Conservation (phyloP, 495 filamentous ascomycete species). For the Aspergillus conjunctus region DNA sequence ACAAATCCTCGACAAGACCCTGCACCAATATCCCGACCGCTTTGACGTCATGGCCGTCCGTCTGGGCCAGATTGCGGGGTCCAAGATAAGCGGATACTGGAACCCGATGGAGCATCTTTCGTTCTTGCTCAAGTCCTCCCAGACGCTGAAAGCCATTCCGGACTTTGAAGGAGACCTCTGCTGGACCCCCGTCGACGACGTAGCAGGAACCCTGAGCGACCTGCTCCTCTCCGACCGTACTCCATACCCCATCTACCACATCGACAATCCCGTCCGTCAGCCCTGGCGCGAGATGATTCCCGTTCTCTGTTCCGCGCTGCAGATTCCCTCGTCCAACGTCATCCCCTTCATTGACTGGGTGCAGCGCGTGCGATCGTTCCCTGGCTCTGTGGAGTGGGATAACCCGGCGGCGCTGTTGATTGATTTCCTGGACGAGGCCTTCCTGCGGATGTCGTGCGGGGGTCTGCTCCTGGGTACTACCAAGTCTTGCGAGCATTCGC, state of each 20-base stretch:
- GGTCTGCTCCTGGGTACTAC: conserved; percentile 48
- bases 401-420: conserved; percentile 49
- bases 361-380: conserved; percentile 33
- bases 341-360: conserved; percentile 51
- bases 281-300: conserved; percentile 46
- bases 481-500: conserved; percentile 46
- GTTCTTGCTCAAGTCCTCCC: conserved; percentile 53
- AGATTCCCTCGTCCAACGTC: conserved; percentile 33
- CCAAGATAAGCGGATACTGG: conserved; percentile 51
- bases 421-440: conserved; percentile 55
- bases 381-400: conserved; percentile 27
- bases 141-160: conserved; percentile 46
- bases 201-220: conserved; percentile 42
- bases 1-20: conserved; percentile 47
- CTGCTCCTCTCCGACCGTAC: conserved; percentile 28
- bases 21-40: conserved; percentile 37
- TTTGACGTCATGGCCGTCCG: conserved; percentile 48
- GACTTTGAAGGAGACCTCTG: conserved; percentile 41
- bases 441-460: conserved; percentile 54
- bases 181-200: conserved; percentile 54
- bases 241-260: conserved; percentile 52
- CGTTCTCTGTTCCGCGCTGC: conserved; percentile 42
- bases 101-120: conserved; percentile 50
- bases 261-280: conserved; percentile 56
- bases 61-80: conserved; percentile 52